Evolutionary conservation across 164 flowering plant genomes (phyloP), one percentile per base, ranked within the genome.

Genomic region (Nymphaea colorata): DNA sequence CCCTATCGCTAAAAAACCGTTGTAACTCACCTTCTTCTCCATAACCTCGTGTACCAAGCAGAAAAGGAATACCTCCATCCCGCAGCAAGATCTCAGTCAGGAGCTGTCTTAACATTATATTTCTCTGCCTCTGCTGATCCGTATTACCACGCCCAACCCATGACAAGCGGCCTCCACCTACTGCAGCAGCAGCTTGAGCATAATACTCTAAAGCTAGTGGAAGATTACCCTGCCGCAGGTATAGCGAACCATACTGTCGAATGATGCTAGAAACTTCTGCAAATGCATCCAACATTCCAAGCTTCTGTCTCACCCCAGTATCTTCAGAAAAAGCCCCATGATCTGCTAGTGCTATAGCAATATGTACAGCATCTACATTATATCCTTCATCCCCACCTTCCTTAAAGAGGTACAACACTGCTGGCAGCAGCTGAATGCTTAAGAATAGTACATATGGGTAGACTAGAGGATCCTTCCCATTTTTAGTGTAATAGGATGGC

Each of bases 151-250:
- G 79, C 14, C 96, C 93, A 65, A 76, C 76, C 96, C 97, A 94
- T 65, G 98, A 91, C 69, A 84, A 57, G 70, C 83, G 88, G 64
- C 98, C 99, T 70, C 99, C 99, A 74, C 97, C 99, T 67, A 90
- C 82, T 45, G 93, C 86, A 64, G 96, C 93, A 73, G 96, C 96
- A 75, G 99, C 93, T 78, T 94, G 99, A 45, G 87, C 95, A 83
- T 84, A 94, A 73, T 94, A 94, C 70, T 94, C 99, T 76, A 94
- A 67, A 70, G 95, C 84, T 81, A 82, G 77, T 41, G 84, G 69
- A 66, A 89, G 87, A 74, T 89, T 71, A 62, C 88, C 97, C 42
- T 77, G 70, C 42, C 88, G 89, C 59, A 86, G 75, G 75, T 81
- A 88, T 42, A 76, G 74, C n/a, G 96, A 82, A 59, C 97, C 99